Evolutionary conservation across 345 rosid species (phyloP).

Genomic region (Populus davidiana): DNA sequence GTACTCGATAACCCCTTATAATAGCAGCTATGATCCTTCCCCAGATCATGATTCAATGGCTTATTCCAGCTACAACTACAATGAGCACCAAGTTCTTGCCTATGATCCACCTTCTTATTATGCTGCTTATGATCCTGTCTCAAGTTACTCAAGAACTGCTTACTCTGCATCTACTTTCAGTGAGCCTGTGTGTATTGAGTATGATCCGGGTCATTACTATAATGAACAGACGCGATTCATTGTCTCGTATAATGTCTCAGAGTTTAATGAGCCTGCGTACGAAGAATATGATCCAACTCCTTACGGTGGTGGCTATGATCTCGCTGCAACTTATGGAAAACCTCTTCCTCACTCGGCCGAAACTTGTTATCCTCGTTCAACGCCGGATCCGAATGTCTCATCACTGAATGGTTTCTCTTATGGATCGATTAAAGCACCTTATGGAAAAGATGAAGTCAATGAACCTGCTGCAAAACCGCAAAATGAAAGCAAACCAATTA

Average conservation of each 20-base stretch:
- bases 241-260: constrained; percentile 42
- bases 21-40: constrained; percentile 4
- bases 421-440: constrained; percentile 30
- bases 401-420: constrained; percentile 26
- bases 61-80: constrained; percentile 8
- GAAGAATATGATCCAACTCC: constrained; percentile 80
- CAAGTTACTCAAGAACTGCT: constrained; percentile 17
- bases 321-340: constrained; percentile 52
- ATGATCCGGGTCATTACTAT: constrained; percentile 23
- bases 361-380: constrained; percentile 56
- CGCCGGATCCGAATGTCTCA: constrained; percentile 4
- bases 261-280: constrained; percentile 41
- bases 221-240: constrained; percentile 33
- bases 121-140: constrained; percentile 15
- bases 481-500: constrained; percentile 22
- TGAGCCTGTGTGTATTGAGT: constrained; percentile 35
- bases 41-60: constrained; percentile 4
- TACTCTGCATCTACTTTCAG: constrained; percentile 45
- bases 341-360: constrained; percentile 59
- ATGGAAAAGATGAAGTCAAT: constrained; percentile 22
- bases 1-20: constrained; percentile 5
- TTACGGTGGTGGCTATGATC: constrained; percentile 69
- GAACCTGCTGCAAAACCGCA: constrained; percentile 23
- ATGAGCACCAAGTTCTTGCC: not conserved
- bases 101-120: constrained; percentile 10